Evolutionary conservation across 2,329 filamentous ascomycete genomes (phyloP), one percentile per base, ranked within the genome.

Genomic region (Fusarium burgessii): DNA sequence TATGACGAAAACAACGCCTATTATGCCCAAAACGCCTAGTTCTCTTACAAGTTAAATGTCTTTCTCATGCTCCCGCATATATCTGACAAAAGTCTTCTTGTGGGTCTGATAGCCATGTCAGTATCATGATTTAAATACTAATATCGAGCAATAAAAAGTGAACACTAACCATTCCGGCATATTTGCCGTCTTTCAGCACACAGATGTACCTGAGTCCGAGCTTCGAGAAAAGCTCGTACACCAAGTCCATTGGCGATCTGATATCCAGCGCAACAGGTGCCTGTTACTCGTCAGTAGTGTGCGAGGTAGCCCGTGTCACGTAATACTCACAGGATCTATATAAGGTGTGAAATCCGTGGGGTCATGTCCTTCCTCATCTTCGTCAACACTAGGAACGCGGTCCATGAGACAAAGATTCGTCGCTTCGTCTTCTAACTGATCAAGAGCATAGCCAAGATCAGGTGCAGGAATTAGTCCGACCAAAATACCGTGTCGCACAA

Each of bases 221-320:
- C 82, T 99, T 99, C 54, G 93, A 93, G 79, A 98, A 99, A 77
- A 94, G 95, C 79, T 99, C 96, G 76, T 97, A 98, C 7, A 98
- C 96, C 41, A 99, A 83, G 78, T 98, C 95, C 89, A 98, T 95
- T 0, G 96, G 93, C 1, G 92, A 96, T 73, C 91, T 89, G 33
- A 97, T 92, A 77, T 99, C 96, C 27, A 99, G 84, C 15, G 95
- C 89, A 17, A 99, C 88, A 0, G 96, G 96, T 5, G 95, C 92
- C 89, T 91, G n/a, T 42, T 15, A 33, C 20, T 23, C 32, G 58
- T 79, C 41, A 78, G 70, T 49, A 41, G 42, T 15, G 20, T 12
- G 33, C 8, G 20, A 12, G 23, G n/a, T 23, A 4, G 18, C 29
- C 27, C 17, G 23, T 32, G 10, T 47, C 23, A 33, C 27, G 45